Percentiles rank a stretch among this genome's conserved stretches.
These are phyloP conservation scores for Akanthomyces lecanii DNA, from an alignment of 2,329 filamentous ascomycete genomes.

Conservation along the genomic window DNA sequence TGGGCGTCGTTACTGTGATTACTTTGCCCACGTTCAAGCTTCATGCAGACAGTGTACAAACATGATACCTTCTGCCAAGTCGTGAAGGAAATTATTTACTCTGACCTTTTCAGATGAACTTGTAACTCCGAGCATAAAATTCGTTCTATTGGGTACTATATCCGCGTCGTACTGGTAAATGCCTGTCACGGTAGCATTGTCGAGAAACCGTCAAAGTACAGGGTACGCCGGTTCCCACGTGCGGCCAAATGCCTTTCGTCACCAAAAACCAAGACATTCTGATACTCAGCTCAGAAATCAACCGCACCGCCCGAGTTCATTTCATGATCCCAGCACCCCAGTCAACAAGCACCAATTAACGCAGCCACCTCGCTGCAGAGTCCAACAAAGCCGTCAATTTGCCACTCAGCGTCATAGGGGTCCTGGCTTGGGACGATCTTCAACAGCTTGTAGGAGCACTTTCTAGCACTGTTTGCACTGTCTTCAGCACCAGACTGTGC, in stretches of 20 bases:
- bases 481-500: not conserved
- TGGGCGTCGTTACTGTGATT: no score
- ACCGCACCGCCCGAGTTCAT: no score
- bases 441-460: not conserved
- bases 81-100: no score
- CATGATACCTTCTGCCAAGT: no score
- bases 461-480: slow-evolving; percentile 1
- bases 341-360: not conserved
- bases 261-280: not conserved
- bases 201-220: not conserved
- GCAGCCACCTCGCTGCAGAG: not conserved
- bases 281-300: not conserved
- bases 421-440: not conserved
- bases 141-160: no score
- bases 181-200: no score
- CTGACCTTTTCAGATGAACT: no score
- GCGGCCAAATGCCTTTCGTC: not conserved
- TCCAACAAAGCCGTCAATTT: not conserved
- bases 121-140: no score
- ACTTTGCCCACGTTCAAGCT: no score
- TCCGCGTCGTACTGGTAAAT: no score
- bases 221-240: not conserved
- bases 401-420: slow-evolving; percentile 12
- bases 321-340: not conserved
- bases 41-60: no score